Percentiles rank a stretch among this genome's conserved stretches.
These are phyloP conservation scores for Fusarium sp. DNA, from an alignment of 2,329 filamentous ascomycete species.

Conservation along the genomic window DNA sequence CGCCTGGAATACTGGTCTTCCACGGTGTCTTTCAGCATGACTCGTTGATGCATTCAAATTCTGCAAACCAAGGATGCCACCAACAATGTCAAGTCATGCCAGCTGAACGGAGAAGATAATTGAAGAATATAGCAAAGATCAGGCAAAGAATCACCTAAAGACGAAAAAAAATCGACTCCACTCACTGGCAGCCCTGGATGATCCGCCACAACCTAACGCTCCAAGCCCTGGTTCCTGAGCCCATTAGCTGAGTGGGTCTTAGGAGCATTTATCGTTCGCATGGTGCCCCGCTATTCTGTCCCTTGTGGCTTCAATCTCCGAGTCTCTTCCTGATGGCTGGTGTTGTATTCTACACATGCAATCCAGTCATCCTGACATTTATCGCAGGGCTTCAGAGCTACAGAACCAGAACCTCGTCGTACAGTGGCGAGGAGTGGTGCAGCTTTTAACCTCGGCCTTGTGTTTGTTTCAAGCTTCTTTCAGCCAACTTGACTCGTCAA, in stretches of 20 bases:
- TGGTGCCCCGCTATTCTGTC: slow-evolving; percentile 30
- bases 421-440: not conserved
- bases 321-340: not conserved
- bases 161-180: not conserved
- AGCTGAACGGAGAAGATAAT: not conserved
- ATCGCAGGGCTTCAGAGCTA: slow-evolving; percentile 24
- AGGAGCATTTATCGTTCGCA: slow-evolving; percentile 16
- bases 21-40: not conserved
- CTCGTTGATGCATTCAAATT: not conserved
- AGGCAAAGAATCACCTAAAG: not conserved
- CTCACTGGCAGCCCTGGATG: slow-evolving; percentile 10
- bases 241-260: slow-evolving; percentile 24
- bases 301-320: slow-evolving; percentile 26
- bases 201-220: slow-evolving; percentile 25
- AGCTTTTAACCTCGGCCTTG: not conserved
- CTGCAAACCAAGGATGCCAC: slow-evolving; percentile 8
- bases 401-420: not conserved
- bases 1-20: not conserved
- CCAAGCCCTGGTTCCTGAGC: slow-evolving; percentile 27
- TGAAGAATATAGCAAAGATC: not conserved
- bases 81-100: not conserved
- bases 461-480: not conserved
- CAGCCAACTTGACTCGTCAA: slow-evolving; percentile 14
- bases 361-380: not conserved
- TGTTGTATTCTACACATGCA: slow-evolving; percentile 13